Conservation (phyloP, 345 rosid genomes). For the Garcia nutans region DNA sequence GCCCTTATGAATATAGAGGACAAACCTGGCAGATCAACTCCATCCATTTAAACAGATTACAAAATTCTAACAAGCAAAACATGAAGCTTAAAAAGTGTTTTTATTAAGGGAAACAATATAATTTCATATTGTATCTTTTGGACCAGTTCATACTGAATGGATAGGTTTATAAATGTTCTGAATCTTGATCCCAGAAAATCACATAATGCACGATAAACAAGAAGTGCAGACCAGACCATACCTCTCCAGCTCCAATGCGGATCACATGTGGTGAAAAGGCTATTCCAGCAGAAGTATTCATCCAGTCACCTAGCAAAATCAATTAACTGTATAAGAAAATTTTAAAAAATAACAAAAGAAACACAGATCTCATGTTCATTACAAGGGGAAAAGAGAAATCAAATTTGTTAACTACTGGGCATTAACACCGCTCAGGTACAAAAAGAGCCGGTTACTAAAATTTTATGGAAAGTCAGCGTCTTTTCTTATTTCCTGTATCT, state of each 20-base stretch:
- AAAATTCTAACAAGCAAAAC: neutral
- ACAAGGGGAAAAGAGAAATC: neutral
- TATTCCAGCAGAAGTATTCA: conserved; percentile 89
- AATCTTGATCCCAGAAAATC: neutral
- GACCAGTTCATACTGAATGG: neutral
- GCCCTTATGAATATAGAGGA: neutral
- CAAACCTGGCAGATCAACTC: neutral
- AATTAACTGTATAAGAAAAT: conserved; percentile 9
- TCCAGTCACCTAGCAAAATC: conserved; percentile 88
- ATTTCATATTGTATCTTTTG: neutral
- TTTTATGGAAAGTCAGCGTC: neutral
- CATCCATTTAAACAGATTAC: neutral
- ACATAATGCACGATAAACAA: conserved; percentile 1
- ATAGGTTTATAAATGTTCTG: neutral
- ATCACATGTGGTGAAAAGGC: conserved; percentile 97
- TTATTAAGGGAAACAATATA: neutral
- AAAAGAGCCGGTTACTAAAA: neutral
- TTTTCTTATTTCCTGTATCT: neutral
- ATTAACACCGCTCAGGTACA: neutral
- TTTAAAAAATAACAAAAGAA: neutral
- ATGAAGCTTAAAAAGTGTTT: neutral
- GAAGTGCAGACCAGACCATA: conserved; percentile 25
- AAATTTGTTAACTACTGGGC: neutral
- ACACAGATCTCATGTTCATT: neutral
- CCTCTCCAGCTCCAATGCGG: conserved; percentile 80